Conservation (phyloP, 306 rosid genomes). For the Astragalus membranaceus region DNA sequence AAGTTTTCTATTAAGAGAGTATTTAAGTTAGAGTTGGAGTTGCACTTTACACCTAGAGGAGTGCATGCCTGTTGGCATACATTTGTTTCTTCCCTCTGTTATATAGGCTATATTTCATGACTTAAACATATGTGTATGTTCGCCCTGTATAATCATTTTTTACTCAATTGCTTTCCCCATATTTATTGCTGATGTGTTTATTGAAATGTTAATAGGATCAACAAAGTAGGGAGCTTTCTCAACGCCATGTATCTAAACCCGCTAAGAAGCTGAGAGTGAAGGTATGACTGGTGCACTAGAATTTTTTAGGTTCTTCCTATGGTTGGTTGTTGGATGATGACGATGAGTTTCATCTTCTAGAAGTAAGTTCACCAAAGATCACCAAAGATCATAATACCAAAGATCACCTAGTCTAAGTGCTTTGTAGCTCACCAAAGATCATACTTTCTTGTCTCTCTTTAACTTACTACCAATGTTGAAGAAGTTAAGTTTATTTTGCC, state of each 20-base stretch:
- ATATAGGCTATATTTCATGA: background rate
- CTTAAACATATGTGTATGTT: conserved; percentile 1
- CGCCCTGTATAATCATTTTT: background rate
- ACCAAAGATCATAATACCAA: too few relatives aligned
- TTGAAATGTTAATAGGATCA: too few relatives aligned
- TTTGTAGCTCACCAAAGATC: too few relatives aligned
- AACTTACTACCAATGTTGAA: too few relatives aligned
- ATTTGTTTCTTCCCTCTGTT: background rate
- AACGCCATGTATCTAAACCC: conserved; percentile 72
- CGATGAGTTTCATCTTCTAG: too few relatives aligned
- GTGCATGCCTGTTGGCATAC: background rate
- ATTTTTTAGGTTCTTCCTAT: too few relatives aligned
- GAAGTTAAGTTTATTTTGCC: too few relatives aligned
- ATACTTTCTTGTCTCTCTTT: too few relatives aligned
- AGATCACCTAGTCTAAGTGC: too few relatives aligned
- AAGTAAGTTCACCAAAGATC: too few relatives aligned
- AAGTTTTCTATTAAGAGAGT: background rate
- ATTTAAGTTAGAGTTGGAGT: background rate
- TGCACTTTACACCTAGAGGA: background rate
- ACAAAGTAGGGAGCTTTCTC: conserved; percentile 97
- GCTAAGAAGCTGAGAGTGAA: conserved; percentile 78
- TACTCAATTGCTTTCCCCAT: background rate
- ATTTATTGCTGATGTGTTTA: too few relatives aligned
- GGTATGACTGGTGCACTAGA: conserved; percentile 60
- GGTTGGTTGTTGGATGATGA: too few relatives aligned